Evolutionary conservation across 257 asterid species (phyloP).

Genomic region (Cinchona pubescens): DNA sequence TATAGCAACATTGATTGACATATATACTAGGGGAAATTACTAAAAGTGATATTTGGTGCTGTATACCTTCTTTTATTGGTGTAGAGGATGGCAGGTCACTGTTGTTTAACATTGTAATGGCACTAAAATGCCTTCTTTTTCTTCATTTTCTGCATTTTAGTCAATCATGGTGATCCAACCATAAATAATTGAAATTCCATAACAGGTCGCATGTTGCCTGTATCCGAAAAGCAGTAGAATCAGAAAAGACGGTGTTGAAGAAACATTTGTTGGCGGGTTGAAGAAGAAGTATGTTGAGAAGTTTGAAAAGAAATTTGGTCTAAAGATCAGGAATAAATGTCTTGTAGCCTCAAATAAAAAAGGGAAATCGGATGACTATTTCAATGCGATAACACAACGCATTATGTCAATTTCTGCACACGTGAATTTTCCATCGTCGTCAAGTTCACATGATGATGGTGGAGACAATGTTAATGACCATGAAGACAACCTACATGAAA

Average conservation of each 20-base stretch:
- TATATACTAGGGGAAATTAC: no score
- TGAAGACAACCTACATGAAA: conserved; percentile 34
- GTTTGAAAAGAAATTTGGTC: conserved; percentile 37
- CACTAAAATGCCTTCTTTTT: no score
- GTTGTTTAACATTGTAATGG: no score
- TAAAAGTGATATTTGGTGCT: no score
- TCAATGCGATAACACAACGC: conserved; percentile 55
- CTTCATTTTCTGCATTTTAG: no score
- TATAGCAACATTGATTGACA: no score
- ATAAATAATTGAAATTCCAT: conserved; percentile 24
- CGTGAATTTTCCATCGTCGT: conserved; percentile 49
- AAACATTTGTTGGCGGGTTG: no score
- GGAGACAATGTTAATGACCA: conserved; percentile 38
- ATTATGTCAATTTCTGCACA: conserved; percentile 64
- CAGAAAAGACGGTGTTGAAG: conserved; percentile 41
- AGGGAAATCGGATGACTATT: conserved; percentile 65
- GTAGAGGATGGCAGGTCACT: no score
- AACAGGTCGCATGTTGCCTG: conserved; percentile 52
- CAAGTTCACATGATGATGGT: conserved; percentile 41
- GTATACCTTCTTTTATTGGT: no score
- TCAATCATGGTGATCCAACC: not conserved
- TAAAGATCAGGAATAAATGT: conserved; percentile 46
- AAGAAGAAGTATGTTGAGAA: conserved; percentile 42
- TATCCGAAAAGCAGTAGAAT: conserved; percentile 44
- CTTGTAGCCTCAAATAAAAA: conserved; percentile 52